Conservation (phyloP, 2,329 filamentous ascomycete species). For the Trichophyton simii region DNA sequence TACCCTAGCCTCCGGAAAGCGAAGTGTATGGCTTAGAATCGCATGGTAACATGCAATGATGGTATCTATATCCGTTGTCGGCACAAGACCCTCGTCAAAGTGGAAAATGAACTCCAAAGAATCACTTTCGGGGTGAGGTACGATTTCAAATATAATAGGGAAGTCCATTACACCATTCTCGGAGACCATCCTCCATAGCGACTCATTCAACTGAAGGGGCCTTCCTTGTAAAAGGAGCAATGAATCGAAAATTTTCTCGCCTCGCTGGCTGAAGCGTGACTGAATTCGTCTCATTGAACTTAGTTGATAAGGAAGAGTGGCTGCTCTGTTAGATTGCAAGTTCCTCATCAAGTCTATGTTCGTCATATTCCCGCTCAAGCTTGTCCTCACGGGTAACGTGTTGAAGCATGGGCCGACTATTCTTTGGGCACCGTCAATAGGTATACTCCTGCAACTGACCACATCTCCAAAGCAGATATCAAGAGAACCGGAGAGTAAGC, state of each 20-base stretch:
- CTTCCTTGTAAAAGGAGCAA: constrained; percentile 66
- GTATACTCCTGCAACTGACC: constrained; percentile 60
- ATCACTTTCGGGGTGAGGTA: constrained; percentile 44
- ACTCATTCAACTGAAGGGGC: constrained; percentile 30
- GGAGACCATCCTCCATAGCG: constrained; percentile 39
- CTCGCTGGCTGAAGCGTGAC: constrained; percentile 33
- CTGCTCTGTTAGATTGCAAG: constrained; percentile 50
- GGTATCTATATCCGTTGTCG: constrained; percentile 14
- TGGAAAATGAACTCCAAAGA: constrained; percentile 50
- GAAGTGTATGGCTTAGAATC: constrained; percentile 24
- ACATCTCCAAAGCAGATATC: constrained; percentile 85
- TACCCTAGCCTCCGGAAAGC: constrained; percentile 22
- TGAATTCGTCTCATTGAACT: constrained; percentile 64
- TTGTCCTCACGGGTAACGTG: constrained; percentile 59
- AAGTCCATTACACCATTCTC: constrained; percentile 49
- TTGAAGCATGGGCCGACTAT: constrained; percentile 90
- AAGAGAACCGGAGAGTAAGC: constrained; percentile 39
- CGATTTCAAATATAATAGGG: constrained; percentile 64
- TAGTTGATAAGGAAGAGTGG: constrained; percentile 57
- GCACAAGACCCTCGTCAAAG: constrained; percentile 34
- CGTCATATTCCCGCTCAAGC: constrained; percentile 37
- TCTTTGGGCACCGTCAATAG: constrained; percentile 52
- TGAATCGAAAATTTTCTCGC: constrained; percentile 59
- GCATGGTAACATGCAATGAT: constrained; percentile 22
- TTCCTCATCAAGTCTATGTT: constrained; percentile 47